These are phyloP conservation scores for Zoysia japonica DNA, from an alignment of 176 grass and related monocot genomes.

Conservation along the genomic window DNA sequence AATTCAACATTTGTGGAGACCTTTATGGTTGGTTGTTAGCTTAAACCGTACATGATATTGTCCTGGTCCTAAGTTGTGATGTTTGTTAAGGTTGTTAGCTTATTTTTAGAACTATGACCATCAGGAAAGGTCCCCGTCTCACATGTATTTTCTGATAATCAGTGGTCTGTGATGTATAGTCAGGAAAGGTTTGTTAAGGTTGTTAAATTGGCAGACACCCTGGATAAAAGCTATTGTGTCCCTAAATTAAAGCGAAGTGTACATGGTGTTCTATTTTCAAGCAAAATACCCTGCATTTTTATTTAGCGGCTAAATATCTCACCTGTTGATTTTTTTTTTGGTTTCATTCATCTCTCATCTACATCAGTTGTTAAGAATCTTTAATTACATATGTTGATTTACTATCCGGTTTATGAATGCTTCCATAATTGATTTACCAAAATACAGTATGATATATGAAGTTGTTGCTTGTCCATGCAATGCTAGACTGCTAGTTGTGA, in stretches of 20 bases:
- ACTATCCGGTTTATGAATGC: too few species aligned
- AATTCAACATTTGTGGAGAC: neutral
- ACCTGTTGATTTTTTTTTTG: neutral
- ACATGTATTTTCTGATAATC: too few species aligned
- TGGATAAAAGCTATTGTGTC: neutral
- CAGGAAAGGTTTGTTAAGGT: too few species aligned
- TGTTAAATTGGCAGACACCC: neutral
- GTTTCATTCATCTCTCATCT: neutral
- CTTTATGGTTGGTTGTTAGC: neutral
- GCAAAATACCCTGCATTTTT: neutral
- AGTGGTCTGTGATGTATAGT: too few species aligned
- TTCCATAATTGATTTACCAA: neutral
- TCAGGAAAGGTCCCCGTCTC: too few species aligned
- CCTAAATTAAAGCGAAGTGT: neutral
- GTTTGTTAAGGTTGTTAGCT: conserved; percentile 8
- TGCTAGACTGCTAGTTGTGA: neutral
- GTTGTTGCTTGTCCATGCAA: neutral
- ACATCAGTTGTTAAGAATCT: conserved; percentile 4
- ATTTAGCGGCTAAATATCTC: neutral
- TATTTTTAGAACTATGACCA: too few species aligned
- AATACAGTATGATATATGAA: neutral
- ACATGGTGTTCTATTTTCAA: neutral
- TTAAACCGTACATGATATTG: conserved; percentile 15
- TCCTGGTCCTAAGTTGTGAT: conserved; percentile 32
- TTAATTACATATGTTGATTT: neutral